These are phyloP conservation scores for Moricandia moricandioides DNA, from an alignment of 345 rosid genomes.

Conservation along the genomic window DNA sequence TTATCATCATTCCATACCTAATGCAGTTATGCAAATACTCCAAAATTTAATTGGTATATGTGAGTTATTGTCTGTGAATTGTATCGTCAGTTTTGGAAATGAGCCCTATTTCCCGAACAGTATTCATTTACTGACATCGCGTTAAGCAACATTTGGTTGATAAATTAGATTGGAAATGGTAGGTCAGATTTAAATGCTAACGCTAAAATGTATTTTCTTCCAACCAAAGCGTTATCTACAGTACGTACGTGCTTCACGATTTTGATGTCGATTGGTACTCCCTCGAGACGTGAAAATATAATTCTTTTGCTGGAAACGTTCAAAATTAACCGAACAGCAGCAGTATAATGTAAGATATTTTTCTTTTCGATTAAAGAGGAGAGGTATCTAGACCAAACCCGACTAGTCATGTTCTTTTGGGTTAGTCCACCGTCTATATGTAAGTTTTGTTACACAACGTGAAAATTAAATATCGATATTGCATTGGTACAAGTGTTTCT, in stretches of 20 bases:
- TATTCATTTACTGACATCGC: neutral
- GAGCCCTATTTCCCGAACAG: neutral
- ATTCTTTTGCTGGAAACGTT: too few species aligned
- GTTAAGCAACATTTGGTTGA: neutral
- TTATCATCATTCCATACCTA: neutral
- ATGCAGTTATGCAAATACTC: neutral
- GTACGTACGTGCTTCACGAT: neutral
- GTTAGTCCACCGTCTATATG: too few species aligned
- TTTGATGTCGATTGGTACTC: neutral
- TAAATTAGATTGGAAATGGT: neutral
- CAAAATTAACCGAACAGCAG: too few species aligned
- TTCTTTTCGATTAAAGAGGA: neutral
- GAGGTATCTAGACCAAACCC: too few species aligned
- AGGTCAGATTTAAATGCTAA: conserved; percentile 16
- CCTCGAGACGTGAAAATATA: neutral
- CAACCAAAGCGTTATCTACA: conserved; percentile 10
- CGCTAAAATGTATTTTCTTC: neutral
- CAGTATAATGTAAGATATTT: neutral
- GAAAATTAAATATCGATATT: too few species aligned
- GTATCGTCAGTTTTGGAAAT: neutral
- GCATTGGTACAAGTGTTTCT: too few species aligned
- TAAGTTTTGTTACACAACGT: too few species aligned
- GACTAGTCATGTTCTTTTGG: too few species aligned
- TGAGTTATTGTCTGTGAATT: neutral
- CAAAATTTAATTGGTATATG: neutral